Evolutionary conservation across 1,284 basidiomycete species (phyloP).

Genomic region (Moesziomyces sp.): DNA sequence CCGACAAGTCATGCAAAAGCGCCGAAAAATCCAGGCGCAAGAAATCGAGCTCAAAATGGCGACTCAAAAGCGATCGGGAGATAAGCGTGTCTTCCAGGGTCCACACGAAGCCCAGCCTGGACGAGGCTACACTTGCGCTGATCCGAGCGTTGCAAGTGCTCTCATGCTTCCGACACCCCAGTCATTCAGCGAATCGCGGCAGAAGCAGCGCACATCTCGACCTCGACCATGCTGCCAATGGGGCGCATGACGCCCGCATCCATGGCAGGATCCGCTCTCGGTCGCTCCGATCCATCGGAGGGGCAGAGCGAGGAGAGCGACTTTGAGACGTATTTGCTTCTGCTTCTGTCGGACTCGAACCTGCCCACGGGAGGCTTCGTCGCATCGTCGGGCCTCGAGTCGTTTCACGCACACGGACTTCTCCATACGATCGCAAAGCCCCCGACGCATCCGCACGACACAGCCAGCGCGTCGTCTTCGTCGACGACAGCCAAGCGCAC

Average conservation of each 20-base stretch:
- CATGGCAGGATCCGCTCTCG: not conserved
- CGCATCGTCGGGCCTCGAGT: constrained; percentile 90
- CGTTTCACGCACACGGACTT: constrained; percentile 87
- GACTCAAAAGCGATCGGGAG: not conserved
- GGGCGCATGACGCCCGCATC: not conserved
- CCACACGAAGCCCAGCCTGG: not conserved
- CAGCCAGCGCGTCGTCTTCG: not conserved
- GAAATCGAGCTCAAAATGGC: not conserved
- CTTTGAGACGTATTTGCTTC: constrained; percentile 56
- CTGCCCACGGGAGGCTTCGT: constrained; percentile 79
- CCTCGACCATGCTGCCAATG: not conserved
- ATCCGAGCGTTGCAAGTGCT: not conserved
- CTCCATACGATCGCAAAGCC: constrained; percentile 29
- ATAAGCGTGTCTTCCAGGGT: not conserved
- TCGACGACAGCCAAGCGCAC: not conserved
- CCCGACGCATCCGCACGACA: not conserved
- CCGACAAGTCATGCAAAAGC: not conserved
- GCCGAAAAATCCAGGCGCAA: not conserved
- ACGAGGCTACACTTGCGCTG: not conserved
- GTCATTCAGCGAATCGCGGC: too few relatives aligned
- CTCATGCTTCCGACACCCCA: too few relatives aligned
- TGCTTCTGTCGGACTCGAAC: constrained; percentile 64
- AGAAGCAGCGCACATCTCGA: too few relatives aligned
- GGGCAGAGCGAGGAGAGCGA: constrained; percentile 8
- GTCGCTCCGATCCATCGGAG: not conserved